phyloP scores from a whole-genome alignment of 2,329 filamentous ascomycete species.

The Trichophyton benhamiae region DNA sequence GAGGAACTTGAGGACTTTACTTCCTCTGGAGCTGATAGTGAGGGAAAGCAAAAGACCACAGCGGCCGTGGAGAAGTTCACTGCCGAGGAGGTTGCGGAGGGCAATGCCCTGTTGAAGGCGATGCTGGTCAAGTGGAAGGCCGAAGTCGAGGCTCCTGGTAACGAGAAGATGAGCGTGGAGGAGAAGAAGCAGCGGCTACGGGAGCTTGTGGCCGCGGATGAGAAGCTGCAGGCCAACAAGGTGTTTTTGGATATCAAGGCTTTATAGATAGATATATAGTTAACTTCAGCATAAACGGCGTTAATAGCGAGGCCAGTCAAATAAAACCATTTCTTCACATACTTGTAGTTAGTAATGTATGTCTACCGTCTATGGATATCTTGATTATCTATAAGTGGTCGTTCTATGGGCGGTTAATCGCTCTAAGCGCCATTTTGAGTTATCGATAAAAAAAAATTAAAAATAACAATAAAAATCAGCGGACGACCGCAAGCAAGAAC shows the following conservation, averaged over 20 bases:
- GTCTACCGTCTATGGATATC: too few species aligned
- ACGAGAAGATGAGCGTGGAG: constrained; percentile 48
- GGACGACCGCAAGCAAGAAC: too few species aligned
- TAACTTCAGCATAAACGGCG: neutral
- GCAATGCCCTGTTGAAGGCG: constrained; percentile 71
- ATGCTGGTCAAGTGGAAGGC: constrained; percentile 77
- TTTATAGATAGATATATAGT: constrained; percentile 25
- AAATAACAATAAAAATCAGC: too few species aligned
- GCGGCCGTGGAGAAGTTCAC: constrained; percentile 43
- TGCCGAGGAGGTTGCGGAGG: constrained; percentile 79
- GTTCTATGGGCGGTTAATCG: too few species aligned
- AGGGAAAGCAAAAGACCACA: constrained; percentile 19
- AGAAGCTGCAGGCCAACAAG: constrained; percentile 48
- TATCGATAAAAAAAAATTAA: too few species aligned
- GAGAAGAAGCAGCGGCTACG: constrained; percentile 69
- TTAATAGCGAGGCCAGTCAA: neutral
- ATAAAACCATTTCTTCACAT: too few species aligned
- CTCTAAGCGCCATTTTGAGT: too few species aligned
- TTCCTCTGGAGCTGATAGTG: constrained; percentile 26
- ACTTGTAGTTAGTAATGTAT: too few species aligned
- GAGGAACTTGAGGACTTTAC: constrained; percentile 92
- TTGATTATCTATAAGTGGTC: too few species aligned
- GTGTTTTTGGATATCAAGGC: constrained; percentile 39
- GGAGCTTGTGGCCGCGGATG: constrained; percentile 63
- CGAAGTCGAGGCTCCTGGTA: constrained; percentile 50